Evolutionary conservation across 2,329 filamentous ascomycete genomes (phyloP).

Genomic region (Chaetomium globosum): DNA sequence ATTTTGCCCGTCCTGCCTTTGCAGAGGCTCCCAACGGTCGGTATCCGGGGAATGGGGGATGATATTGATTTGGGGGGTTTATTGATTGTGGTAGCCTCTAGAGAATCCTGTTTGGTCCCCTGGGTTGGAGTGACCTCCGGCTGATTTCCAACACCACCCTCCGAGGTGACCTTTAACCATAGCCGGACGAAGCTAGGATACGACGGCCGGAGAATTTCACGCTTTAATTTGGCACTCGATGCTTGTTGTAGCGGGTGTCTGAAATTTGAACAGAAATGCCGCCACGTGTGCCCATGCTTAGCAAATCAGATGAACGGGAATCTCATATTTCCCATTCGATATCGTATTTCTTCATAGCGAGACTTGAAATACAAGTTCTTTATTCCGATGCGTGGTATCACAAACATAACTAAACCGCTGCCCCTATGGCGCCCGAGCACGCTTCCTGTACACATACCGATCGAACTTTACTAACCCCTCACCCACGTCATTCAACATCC

Average conservation of each 20-base stretch:
- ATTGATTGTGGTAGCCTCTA: conserved; percentile 13
- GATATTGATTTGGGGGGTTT: conserved; percentile 18
- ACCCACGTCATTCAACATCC: conserved; percentile 28
- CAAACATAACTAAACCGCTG: conserved; percentile 1
- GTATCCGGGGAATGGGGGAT: conserved; percentile 8
- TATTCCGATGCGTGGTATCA: conserved; percentile 12
- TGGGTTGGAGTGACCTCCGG: conserved; percentile 12
- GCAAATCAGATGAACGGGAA: background rate
- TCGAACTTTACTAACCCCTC: background rate
- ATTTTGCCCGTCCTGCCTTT: background rate
- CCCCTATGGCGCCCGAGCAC: background rate
- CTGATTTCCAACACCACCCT: conserved; percentile 26
- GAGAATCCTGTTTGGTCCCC: conserved; percentile 18
- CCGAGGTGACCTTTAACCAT: conserved; percentile 6
- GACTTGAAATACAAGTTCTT: background rate
- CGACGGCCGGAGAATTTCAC: conserved; percentile 15
- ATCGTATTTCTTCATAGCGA: no score
- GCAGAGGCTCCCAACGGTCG: conserved; percentile 4
- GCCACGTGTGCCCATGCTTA: background rate
- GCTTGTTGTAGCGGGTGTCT: background rate
- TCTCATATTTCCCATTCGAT: background rate
- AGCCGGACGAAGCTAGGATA: conserved; percentile 23
- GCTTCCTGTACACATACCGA: background rate
- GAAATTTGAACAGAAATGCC: conserved; percentile 13
- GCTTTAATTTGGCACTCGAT: conserved; percentile 22